phyloP scores from a whole-genome alignment of 345 rosid species.

The Clausena lansium region DNA sequence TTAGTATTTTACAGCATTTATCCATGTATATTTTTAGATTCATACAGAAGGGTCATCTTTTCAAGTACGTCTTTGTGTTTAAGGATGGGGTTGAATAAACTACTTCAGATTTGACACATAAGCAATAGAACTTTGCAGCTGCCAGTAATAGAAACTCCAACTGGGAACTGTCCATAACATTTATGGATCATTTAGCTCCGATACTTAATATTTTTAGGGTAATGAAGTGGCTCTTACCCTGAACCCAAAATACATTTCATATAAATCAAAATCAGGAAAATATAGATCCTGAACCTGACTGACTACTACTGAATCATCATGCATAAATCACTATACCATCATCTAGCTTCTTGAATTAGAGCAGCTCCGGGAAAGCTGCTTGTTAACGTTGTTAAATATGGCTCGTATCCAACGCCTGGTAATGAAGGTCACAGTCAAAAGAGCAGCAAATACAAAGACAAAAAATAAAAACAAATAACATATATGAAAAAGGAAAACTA shows the following conservation, averaged over 20 bases:
- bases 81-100: not conserved
- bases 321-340: not conserved
- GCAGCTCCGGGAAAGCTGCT: not conserved
- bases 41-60: not conserved
- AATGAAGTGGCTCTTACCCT: not conserved
- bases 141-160: not conserved
- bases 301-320: not conserved
- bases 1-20: too few relatives aligned
- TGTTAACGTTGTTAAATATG: slow-evolving; percentile 17
- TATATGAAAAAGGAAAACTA: not conserved
- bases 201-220: not conserved
- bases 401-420: slow-evolving; percentile 40
- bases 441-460: not conserved
- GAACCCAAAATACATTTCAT: not conserved
- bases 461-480: not conserved
- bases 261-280: not conserved
- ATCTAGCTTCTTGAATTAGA: slow-evolving; percentile 1
- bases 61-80: not conserved
- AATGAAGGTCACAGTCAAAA: slow-evolving; percentile 8
- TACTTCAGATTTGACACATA: not conserved
- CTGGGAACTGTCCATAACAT: not conserved
- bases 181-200: not conserved
- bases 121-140: not conserved
- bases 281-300: not conserved
- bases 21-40: not conserved